Conservation (phyloP, 2,329 filamentous ascomycete species). For the Pseudophaeomoniella oleicola region DNA sequence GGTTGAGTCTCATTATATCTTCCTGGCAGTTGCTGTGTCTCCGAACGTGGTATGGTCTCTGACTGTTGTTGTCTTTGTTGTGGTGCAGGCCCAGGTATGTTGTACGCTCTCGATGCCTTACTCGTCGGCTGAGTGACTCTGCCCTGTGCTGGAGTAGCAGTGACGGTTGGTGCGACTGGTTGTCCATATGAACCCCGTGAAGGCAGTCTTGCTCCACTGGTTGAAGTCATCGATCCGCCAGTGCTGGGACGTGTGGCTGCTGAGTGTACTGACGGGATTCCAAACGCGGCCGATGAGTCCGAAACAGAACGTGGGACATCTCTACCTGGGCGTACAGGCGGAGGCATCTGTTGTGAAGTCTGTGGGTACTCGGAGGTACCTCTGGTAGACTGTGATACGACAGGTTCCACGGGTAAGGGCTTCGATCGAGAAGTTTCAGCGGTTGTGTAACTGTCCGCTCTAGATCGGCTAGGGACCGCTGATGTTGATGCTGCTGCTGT, state of each 20-base stretch:
- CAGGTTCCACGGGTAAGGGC: conserved; percentile 44
- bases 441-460: conserved; percentile 18
- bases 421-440: conserved; percentile 24
- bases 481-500: conserved; percentile 18
- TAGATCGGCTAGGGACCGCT: too few species aligned
- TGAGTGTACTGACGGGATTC: conserved; percentile 25
- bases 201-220: conserved; percentile 45
- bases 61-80: conserved; percentile 37
- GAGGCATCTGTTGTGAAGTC: conserved; percentile 25
- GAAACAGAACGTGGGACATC: conserved; percentile 39
- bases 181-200: conserved; percentile 75
- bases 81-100: conserved; percentile 53
- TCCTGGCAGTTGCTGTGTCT: conserved; percentile 39
- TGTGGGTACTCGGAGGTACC: conserved; percentile 3
- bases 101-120: conserved; percentile 50
- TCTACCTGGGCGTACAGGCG: conserved; percentile 30
- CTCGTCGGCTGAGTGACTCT: conserved; percentile 66
- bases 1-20: conserved; percentile 43
- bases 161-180: conserved; percentile 73
- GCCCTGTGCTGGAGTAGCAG: conserved; percentile 76
- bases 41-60: conserved; percentile 44
- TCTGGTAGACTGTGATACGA: conserved; percentile 27
- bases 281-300: conserved; percentile 41
- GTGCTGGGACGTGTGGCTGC: conserved; percentile 55
- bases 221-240: conserved; percentile 62